phyloP scores from a whole-genome alignment of 208 protist species.

The Crithidia bombi region DNA sequence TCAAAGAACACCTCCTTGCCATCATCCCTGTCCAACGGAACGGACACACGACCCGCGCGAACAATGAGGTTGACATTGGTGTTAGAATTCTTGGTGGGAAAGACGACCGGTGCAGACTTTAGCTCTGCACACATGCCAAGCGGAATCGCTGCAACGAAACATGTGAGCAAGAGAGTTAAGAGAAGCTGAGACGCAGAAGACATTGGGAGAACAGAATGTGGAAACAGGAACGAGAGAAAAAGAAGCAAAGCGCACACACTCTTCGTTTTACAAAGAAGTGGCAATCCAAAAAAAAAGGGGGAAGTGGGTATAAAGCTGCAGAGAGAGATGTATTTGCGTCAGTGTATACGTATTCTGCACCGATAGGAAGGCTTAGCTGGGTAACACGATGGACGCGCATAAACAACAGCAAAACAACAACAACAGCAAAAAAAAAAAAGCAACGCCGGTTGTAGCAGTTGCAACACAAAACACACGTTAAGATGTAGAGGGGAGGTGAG shows the following conservation, averaged over 20 bases:
- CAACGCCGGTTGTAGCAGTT: no score
- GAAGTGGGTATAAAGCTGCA: no score
- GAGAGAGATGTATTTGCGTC: no score
- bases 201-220: slow-evolving; percentile 1
- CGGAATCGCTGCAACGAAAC: neutral
- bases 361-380: no score
- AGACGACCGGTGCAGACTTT: slow-evolving; percentile 30
- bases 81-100: slow-evolving; percentile 38
- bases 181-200: neutral
- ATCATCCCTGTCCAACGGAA: slow-evolving; percentile 46
- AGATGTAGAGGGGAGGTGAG: no score
- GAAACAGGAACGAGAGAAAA: neutral
- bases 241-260: no score
- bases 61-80: slow-evolving; percentile 63
- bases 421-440: neutral
- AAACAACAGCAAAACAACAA: neutral
- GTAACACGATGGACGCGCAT: neutral
- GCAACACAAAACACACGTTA: no score
- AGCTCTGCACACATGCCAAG: slow-evolving; percentile 23
- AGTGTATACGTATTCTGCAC: no score
- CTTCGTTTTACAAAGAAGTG: no score
- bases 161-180: slow-evolving; percentile 13
- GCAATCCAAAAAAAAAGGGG: no score
- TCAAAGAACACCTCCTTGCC: slow-evolving; percentile 52
- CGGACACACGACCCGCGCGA: slow-evolving; percentile 34